A percentile compares a stretch with the other conserved stretches of the same genome.
These are phyloP conservation scores for Cardamine chenopodiifolia DNA, from an alignment of 345 rosid genomes.

Conservation along the genomic window DNA sequence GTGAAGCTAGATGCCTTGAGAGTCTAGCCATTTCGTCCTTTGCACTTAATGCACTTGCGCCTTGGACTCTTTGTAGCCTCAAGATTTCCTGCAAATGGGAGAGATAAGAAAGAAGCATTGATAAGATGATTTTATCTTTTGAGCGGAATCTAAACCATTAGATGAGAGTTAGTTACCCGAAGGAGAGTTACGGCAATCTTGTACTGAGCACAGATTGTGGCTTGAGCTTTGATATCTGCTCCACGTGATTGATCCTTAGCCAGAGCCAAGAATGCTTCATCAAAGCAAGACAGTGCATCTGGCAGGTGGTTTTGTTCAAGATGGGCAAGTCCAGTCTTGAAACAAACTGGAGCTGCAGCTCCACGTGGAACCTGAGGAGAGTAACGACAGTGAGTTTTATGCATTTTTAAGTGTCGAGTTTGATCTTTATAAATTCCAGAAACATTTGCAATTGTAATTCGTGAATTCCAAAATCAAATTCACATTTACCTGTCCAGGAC, in stretches of 20 bases:
- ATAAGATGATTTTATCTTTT: not conserved
- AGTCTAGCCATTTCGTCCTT: constrained; percentile 98
- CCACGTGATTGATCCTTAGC: constrained; percentile 98
- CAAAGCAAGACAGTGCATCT: constrained; percentile 94
- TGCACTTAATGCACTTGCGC: constrained; percentile 89
- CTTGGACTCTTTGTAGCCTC: constrained; percentile 85
- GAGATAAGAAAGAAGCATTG: not conserved
- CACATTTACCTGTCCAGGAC: constrained; percentile 86
- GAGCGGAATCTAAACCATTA: not conserved
- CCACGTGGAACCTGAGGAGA: constrained; percentile 84
- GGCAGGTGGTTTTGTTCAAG: constrained; percentile 98
- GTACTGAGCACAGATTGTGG: constrained; percentile 97
- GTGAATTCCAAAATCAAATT: not conserved
- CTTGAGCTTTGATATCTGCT: constrained; percentile 94
- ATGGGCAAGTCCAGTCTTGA: constrained; percentile 93
- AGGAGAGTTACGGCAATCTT: constrained; percentile 93
- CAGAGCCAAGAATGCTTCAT: constrained; percentile 94
- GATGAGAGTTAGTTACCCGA: constrained; percentile 51
- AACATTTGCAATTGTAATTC: constrained; percentile 2
- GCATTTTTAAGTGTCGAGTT: not conserved
- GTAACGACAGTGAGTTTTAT: constrained; percentile 9
- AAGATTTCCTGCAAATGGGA: constrained; percentile 69
- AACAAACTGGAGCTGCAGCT: constrained; percentile 87
- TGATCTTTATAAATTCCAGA: not conserved
- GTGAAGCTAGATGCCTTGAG: constrained; percentile 86